Conservation (phyloP, 352 stramenopile species). For the Achlya hypogyna region DNA sequence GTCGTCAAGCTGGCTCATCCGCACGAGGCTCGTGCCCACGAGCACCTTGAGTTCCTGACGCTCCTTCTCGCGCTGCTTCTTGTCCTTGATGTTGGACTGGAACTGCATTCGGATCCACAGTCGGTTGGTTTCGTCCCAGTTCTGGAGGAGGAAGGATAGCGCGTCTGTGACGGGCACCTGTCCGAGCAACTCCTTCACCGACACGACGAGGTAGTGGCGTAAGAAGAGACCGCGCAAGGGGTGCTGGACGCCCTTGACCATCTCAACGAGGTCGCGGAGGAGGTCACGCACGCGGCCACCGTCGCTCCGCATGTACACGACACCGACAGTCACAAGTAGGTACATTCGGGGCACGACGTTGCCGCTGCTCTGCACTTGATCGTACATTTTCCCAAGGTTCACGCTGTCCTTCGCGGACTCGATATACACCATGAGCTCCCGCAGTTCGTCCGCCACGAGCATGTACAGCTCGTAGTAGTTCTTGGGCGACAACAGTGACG, state of each 20-base stretch:
- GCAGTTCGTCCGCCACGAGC: slow-evolving; percentile 89
- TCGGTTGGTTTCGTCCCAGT: slow-evolving; percentile 97
- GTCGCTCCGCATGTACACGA: slow-evolving; percentile 89
- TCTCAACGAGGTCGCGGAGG: slow-evolving; percentile 97
- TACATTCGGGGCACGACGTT: slow-evolving; percentile 95
- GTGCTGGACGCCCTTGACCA: slow-evolving; percentile 98
- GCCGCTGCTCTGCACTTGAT: slow-evolving; percentile 91
- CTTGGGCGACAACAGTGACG: slow-evolving; percentile 90
- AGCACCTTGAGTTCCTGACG: slow-evolving; percentile 94
- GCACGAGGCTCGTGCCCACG: slow-evolving; percentile 96
- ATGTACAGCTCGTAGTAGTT: slow-evolving; percentile 99
- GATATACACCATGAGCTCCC: slow-evolving; percentile 92
- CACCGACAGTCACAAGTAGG: slow-evolving; percentile 95
- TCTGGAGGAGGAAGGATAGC: slow-evolving; percentile 94
- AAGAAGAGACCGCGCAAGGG: slow-evolving; percentile 97
- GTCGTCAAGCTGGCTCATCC: slow-evolving; percentile 93
- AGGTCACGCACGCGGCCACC: slow-evolving; percentile 80
- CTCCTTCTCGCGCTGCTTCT: slow-evolving; percentile 65
- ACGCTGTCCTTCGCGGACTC: slow-evolving; percentile 66
- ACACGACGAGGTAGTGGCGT: slow-evolving; percentile 91
- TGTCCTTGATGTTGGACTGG: slow-evolving; percentile 65
- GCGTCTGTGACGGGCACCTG: slow-evolving; percentile 80
- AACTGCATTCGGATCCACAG: slow-evolving; percentile 99
- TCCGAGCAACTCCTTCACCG: slow-evolving; percentile 92
- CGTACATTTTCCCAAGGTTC: slow-evolving; percentile 90